A percentile compares a stretch with the other conserved stretches of the same genome.
These are phyloP conservation scores for Mortierella sp. DNA, from an alignment of 371 early-diverging fungal species.

Conservation along the genomic window DNA sequence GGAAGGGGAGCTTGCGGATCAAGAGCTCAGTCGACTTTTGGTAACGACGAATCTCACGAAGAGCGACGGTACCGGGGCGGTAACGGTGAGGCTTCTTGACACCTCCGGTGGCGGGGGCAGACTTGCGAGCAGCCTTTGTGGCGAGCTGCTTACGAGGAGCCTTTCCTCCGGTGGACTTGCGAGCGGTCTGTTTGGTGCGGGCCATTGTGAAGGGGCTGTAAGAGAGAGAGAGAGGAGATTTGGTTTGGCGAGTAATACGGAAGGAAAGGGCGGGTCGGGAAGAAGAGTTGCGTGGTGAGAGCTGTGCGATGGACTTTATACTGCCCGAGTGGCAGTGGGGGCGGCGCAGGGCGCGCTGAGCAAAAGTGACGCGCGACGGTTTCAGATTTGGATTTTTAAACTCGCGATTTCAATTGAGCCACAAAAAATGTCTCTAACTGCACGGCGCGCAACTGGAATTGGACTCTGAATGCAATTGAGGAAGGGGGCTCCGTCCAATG, in stretches of 20 bases:
- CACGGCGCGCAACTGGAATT: neutral
- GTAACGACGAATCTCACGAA: constrained; percentile 97
- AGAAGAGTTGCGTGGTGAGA: neutral
- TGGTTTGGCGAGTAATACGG: neutral
- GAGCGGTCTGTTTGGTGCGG: constrained; percentile 89
- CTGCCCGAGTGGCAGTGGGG: no score
- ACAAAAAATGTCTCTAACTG: neutral
- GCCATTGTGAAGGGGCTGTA: constrained; percentile 63
- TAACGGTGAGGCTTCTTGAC: constrained; percentile 88
- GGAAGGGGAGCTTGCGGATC: constrained; percentile 99
- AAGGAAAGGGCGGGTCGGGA: constrained; percentile 4
- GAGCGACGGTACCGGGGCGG: constrained; percentile 89
- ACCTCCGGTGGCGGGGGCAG: constrained; percentile 75
- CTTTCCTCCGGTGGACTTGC: constrained; percentile 77
- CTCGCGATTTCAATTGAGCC: neutral
- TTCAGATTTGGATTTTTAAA: neutral
- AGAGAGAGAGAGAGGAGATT: neutral
- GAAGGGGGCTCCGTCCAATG: neutral
- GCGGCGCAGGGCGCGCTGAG: no score
- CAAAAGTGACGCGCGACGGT: no score
- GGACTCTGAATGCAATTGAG: neutral
- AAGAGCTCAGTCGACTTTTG: constrained; percentile 97
- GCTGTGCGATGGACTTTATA: constrained; percentile 3
- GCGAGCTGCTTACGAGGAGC: constrained; percentile 89
- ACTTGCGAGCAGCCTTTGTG: constrained; percentile 90